These are phyloP conservation scores for Diacronema lutheri DNA, from an alignment of 78 protist species.

Conservation along the genomic window DNA sequence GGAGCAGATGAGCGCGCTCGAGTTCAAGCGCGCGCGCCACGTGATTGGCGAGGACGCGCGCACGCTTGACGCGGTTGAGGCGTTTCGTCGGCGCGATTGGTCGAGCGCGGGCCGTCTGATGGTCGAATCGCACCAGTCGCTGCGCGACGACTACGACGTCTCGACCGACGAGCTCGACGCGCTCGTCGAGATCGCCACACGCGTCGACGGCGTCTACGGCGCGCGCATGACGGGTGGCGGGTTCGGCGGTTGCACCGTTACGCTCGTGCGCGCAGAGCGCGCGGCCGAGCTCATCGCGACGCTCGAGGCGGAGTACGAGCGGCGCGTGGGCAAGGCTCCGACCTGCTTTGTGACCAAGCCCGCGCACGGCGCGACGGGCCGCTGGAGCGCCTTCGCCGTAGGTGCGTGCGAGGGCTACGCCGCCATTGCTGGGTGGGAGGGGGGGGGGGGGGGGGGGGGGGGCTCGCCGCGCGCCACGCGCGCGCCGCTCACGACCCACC, in stretches of 20 bases:
- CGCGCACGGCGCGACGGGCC: too few relatives aligned
- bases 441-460: too few relatives aligned
- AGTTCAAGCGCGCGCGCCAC: neutral
- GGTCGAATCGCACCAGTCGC: neutral
- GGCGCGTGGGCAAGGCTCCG: neutral
- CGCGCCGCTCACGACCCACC: too few relatives aligned
- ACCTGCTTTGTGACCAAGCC: neutral
- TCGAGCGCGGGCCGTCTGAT: neutral
- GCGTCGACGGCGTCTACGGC: slow-evolving; percentile 10
- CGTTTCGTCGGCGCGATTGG: neutral
- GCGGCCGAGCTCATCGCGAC: neutral
- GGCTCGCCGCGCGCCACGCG: too few relatives aligned
- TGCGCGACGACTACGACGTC: slow-evolving; percentile 3
- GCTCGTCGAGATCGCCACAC: neutral
- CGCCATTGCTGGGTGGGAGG: too few relatives aligned
- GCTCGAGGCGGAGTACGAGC: neutral
- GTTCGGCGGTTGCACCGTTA: slow-evolving; percentile 15
- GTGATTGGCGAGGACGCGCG: neutral
- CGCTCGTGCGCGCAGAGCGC: neutral
- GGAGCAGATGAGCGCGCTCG: neutral
- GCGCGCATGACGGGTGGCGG: slow-evolving; percentile 24
- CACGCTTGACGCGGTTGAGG: neutral
- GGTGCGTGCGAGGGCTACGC: too few relatives aligned
- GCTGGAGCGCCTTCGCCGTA: too few relatives aligned
- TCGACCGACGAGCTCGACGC: slow-evolving; percentile 22